Evolutionary conservation across 192 early-diverging fungal species (phyloP), one percentile per base, ranked within the genome.

Genomic region (Gamsiella multidivaricata): DNA sequence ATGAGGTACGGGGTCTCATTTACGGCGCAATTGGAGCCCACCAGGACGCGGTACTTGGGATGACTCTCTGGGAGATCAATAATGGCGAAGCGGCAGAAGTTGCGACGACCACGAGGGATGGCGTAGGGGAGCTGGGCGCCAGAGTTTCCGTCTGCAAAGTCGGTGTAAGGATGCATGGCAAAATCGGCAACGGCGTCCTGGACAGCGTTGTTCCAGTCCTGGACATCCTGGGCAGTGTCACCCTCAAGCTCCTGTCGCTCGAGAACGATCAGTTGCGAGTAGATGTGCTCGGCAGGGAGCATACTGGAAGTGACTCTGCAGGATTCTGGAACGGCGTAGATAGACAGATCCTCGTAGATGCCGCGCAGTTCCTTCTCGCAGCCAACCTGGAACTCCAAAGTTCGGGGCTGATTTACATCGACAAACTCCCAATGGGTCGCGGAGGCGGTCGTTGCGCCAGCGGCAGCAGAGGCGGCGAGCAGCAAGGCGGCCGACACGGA

Each of bases 301-400:
- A 65, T 62, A 32, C 28, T 56, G 33, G 29, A 22, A 7, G 50
- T 29, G 37, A 58, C n/a, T 4, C n/a, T 34, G 59, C 70, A 72
- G 2, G 60, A 49, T 6, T 67, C 63, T 39, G 65, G 67, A 2
- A 67, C 61, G 22, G 69, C 63, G 33, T 73, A 73, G 58, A 80
- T 72, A 45, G 65, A 60, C 22, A 80, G 62, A 47, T 68, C 62
- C 46, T 69, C 79, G 36, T 80, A 80, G 79, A 73, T 53, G 26
- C 79, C 79, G 17, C 79, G 62, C 46, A 78, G 66, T 41, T 78
- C 60, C 47, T 67, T 69, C 6, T 52, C 59, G 26, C 69, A 73
- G 37, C 51, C 57, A 34, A 55, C 25, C 41, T 80, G 69, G 39
- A 70, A 62, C 26, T 66, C 69, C 18, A 6, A 7, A 23, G 62